Percentiles rank a stretch among this genome's conserved stretches.
phyloP scores from a whole-genome alignment of 768 basidiomycete genomes.

The Paxillus rubicundulus region DNA sequence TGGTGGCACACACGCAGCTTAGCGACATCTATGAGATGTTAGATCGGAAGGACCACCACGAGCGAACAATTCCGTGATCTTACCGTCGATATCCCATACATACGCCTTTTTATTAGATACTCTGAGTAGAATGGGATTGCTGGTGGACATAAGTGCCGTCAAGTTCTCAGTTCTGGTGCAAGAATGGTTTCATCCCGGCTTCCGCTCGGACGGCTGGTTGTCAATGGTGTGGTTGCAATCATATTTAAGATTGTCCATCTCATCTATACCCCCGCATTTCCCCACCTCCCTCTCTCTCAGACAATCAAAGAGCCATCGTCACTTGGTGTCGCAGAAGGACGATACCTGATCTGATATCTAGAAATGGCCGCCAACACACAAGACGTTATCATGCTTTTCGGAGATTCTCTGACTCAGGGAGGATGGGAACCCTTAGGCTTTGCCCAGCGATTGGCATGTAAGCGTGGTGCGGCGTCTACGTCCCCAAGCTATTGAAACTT shows the following conservation, averaged over 20 bases:
- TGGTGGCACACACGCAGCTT: constrained; percentile 74
- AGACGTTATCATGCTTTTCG: constrained; percentile 72
- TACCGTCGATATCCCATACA: constrained; percentile 88
- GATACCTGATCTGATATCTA: neutral
- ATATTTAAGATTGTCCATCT: no score
- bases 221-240: no score
- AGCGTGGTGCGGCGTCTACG: neutral
- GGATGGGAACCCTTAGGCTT: constrained; percentile 63
- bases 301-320: neutral
- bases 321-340: neutral
- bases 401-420: constrained; percentile 76
- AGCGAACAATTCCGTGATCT: constrained; percentile 5
- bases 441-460: constrained; percentile 58
- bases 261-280: no score
- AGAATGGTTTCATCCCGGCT: no score
- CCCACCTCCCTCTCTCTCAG: neutral
- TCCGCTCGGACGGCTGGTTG: no score
- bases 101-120: constrained; percentile 79
- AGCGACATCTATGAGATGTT: constrained; percentile 61
- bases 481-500: neutral
- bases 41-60: neutral
- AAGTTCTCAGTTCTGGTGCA: no score
- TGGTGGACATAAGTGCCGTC: constrained; percentile 8
- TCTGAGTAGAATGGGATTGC: constrained; percentile 51
- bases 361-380: constrained; percentile 57